phyloP scores from a whole-genome alignment of 2,329 filamentous ascomycete species.

The Westerdykella aurantiaca region DNA sequence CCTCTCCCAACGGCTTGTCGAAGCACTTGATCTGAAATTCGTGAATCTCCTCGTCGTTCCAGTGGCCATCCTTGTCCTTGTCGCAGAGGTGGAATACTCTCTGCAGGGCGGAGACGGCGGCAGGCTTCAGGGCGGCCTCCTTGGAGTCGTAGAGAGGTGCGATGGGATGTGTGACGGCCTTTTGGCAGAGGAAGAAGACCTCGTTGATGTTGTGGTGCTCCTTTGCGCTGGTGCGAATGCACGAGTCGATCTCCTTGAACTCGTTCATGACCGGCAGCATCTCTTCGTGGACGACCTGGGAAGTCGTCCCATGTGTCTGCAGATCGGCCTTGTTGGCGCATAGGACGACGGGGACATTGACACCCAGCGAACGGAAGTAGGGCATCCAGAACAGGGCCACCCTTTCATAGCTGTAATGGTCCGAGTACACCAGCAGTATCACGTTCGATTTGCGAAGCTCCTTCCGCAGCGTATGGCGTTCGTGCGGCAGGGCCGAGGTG shows the following conservation, averaged over 20 bases:
- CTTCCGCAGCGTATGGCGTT: conserved; percentile 81
- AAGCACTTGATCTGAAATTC: conserved; percentile 91
- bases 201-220: conserved; percentile 91
- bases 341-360: conserved; percentile 94
- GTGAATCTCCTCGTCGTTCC: conserved; percentile 85
- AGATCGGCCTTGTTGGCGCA: conserved; percentile 98
- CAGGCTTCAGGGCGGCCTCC: conserved; percentile 77
- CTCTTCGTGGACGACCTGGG: conserved; percentile 89
- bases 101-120: conserved; percentile 77
- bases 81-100: conserved; percentile 95
- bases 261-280: conserved; percentile 98
- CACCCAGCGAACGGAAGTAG: conserved; percentile 93
- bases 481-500: conserved; percentile 89
- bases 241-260: conserved; percentile 98
- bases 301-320: conserved; percentile 64
- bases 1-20: conserved; percentile 72
- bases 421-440: conserved; percentile 92
- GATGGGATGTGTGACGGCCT: conserved; percentile 94
- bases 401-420: conserved; percentile 97
- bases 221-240: conserved; percentile 86
- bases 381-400: conserved; percentile 98
- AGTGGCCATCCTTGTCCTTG: conserved; percentile 87
- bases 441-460: conserved; percentile 97
- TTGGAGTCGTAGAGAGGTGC: conserved; percentile 96
- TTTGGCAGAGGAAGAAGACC: conserved; percentile 96